Conservation (phyloP, 768 basidiomycete genomes). For the Thelephora ganbajun region DNA sequence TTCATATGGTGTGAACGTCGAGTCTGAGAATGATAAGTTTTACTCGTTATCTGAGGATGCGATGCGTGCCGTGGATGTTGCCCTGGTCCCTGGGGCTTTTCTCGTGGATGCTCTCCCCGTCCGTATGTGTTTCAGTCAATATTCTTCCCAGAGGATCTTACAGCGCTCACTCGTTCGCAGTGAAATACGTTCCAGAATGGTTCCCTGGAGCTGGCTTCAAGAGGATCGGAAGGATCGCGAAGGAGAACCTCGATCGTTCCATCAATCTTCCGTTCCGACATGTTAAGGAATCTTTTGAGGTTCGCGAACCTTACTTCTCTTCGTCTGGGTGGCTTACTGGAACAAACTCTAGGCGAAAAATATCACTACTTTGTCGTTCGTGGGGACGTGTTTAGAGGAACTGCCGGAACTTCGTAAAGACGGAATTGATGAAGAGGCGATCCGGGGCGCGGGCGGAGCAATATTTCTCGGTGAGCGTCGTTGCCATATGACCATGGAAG, state of each 20-base stretch:
- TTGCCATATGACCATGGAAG: neutral
- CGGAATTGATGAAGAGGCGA: constrained; percentile 13
- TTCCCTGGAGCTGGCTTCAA: constrained; percentile 11
- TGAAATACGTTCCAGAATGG: constrained; percentile 10
- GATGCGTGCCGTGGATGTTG: neutral
- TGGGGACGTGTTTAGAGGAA: constrained; percentile 35
- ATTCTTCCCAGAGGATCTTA: neutral
- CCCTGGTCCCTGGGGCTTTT: neutral
- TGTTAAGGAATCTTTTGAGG: constrained; percentile 16
- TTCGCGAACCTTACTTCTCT: constrained; percentile 10
- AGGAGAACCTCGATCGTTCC: constrained; percentile 3
- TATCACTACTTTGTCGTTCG: neutral
- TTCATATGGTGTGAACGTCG: neutral
- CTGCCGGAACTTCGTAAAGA: constrained; percentile 6
- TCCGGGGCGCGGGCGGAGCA: constrained; percentile 3
- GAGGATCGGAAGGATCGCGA: constrained; percentile 2
- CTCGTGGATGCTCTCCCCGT: constrained; percentile 1
- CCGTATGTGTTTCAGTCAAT: neutral
- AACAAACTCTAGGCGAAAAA: neutral
- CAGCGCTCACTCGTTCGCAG: constrained; percentile 1
- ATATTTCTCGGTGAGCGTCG: neutral
- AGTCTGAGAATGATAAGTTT: neutral
- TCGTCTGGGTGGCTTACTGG: neutral
- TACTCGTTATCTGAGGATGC: neutral
- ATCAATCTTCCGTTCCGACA: constrained; percentile 6